Evolutionary conservation across 116 monocot genomes (phyloP).

Genomic region (Cymodocea nodosa): DNA sequence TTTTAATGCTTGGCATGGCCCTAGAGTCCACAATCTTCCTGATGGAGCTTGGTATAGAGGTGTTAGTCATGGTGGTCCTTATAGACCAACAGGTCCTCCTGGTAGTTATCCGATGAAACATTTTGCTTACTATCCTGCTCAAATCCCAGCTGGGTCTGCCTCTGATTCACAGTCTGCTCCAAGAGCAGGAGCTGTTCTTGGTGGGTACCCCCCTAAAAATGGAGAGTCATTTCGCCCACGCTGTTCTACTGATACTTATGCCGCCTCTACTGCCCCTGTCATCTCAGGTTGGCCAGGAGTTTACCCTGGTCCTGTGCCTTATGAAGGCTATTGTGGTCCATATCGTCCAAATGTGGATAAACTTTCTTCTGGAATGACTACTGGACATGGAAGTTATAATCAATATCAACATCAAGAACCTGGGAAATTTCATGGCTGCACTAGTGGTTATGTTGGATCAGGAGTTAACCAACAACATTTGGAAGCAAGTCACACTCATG

Average conservation of each 20-base stretch:
- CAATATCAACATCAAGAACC: conserved; percentile 19
- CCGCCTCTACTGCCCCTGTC: conserved; percentile 23
- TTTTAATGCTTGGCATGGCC: conserved; percentile 45
- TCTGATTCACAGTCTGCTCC: conserved; percentile 27
- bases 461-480: conserved; percentile 14
- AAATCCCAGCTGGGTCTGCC: conserved; percentile 19
- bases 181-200: conserved; percentile 25
- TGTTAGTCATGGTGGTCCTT: conserved; percentile 35
- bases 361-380: conserved; percentile 11
- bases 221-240: conserved; percentile 33
- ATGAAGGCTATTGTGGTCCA: conserved; percentile 52
- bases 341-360: conserved; percentile 25
- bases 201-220: conserved; percentile 28
- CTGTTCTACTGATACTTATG: conserved; percentile 37
- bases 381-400: conserved; percentile 12
- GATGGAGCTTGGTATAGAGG: conserved; percentile 58
- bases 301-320: conserved; percentile 32
- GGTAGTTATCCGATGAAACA: conserved; percentile 38
- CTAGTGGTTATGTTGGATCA: conserved; percentile 16
- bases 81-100: conserved; percentile 36
- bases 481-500: conserved; percentile 21
- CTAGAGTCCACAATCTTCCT: conserved; percentile 28
- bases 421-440: conserved; percentile 13
- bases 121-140: conserved; percentile 42
- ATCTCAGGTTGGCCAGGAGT: conserved; percentile 41